A percentile compares a stretch with the other conserved stretches of the same genome.
Evolutionary conservation across 176 grass and related monocot species (phyloP).

Genomic region (Carex cristatella): DNA sequence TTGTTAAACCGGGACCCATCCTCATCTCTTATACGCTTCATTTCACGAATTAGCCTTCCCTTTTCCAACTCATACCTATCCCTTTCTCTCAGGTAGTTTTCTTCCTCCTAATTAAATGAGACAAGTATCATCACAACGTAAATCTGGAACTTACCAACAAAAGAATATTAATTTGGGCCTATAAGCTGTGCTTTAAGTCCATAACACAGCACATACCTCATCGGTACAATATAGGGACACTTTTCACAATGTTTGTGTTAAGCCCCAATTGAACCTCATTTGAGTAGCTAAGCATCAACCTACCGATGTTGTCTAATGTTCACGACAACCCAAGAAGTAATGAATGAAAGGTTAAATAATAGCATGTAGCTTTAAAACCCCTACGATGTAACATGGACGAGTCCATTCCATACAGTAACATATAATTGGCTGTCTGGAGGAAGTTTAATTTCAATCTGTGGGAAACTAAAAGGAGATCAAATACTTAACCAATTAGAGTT

Average conservation of each 20-base stretch:
- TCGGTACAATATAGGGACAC: neutral
- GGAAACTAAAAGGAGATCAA: neutral
- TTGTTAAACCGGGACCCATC: conserved; percentile 99
- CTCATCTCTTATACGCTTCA: conserved; percentile 98
- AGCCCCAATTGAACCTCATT: neutral
- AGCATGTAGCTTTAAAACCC: neutral
- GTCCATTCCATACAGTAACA: neutral
- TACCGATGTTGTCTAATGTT: neutral
- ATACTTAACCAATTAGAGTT: neutral
- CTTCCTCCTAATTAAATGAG: conserved; percentile 75
- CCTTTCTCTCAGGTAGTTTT: conserved; percentile 80
- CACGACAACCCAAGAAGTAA: neutral
- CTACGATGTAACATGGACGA: too few species aligned
- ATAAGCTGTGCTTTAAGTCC: neutral
- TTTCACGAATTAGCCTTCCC: conserved; percentile 95
- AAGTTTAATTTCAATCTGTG: neutral
- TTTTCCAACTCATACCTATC: conserved; percentile 97
- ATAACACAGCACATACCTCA: neutral
- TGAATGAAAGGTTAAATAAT: neutral
- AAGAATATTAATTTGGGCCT: neutral
- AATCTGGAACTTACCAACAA: neutral
- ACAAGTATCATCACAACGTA: conserved; percentile 14
- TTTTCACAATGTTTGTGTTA: neutral
- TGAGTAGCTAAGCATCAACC: neutral
- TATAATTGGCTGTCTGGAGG: neutral